Base-by-base conservation (phyloP, 495 filamentous ascomycete genomes). In the Filosporella fistucella region DNA sequence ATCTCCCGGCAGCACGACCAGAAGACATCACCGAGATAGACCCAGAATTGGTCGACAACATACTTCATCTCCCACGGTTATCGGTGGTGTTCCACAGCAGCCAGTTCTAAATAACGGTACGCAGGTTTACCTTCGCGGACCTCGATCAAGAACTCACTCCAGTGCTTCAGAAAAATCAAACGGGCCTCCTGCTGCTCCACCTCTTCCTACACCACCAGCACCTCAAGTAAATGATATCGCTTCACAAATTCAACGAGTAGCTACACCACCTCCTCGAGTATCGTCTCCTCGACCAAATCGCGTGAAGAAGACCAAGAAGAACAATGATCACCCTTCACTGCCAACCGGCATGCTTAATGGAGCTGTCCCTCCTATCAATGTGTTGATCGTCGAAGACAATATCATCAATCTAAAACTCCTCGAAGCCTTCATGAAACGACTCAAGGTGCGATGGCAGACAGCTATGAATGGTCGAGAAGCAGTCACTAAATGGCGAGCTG, bases 341-440 rank as follows among this genome's bases (percentile, higher is more conserved):
- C 72, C 81, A 45, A 71, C 84, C 1, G 84, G 82, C n/a, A 72
- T 89, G 38, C 78, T 93, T 11, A 86, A 87, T 57, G 82, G 82
- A 42, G 84, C 86, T 5, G 90, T 98, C 2, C 93, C 93, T 9
- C 93, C 93, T 17, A 98, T 98, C 65, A 97, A 95, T 56, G 91
- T 97, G 8, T 73, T 98, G 14, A 96, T 98, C 47, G 93, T 98
- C 26, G 93, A 98, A 68, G 93, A 98, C 69, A 98, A 98, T 63
- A 85, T 91, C 49, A 97, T 98, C 74, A 98, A 98, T 56, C 74
- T 97, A 40, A 82, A 87, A 40, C 78, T 98, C 4, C 68, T 98
- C 1, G 93, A 97, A 58, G 90, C 89, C 0, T 95, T 98, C 63
- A 93, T 97, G 77, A 96, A 95, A 63, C 78, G 91, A 36, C 76